phyloP scores from a whole-genome alignment of 352 stramenopile genomes.

The Globisporangium megalacanthum region DNA sequence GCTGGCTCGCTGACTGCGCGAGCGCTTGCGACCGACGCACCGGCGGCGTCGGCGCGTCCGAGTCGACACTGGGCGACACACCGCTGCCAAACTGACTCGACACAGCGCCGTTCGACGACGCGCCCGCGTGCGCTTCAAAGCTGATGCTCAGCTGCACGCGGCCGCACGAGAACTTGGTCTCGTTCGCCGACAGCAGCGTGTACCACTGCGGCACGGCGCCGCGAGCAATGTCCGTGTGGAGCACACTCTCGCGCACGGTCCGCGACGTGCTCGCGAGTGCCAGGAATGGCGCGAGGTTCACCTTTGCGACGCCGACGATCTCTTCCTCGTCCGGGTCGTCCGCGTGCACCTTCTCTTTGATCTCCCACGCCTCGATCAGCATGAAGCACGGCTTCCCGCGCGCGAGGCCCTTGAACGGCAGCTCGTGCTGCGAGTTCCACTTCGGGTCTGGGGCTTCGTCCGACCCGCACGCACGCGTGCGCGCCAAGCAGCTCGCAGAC shows the following conservation, averaged over 20 bases:
- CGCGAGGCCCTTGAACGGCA: conserved; percentile 64
- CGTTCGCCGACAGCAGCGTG: conserved; percentile 71
- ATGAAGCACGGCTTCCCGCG: conserved; percentile 83
- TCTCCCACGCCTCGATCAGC: conserved; percentile 83
- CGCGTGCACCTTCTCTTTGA: conserved; percentile 30
- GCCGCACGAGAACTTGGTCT: conserved; percentile 83
- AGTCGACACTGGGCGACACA: conserved; percentile 36
- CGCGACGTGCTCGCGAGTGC: conserved; percentile 76
- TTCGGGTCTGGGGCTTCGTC: conserved; percentile 59
- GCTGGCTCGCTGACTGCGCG: conserved; percentile 51
- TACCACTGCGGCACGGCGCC: conserved; percentile 85
- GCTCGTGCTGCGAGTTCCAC: conserved; percentile 77
- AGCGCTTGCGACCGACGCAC: conserved; percentile 28
- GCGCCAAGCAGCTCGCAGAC: conserved; percentile 64
- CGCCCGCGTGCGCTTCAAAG: conserved; percentile 48
- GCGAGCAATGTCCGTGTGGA: conserved; percentile 80
- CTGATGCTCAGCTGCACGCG: conserved; percentile 84
- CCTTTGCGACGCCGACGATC: conserved; percentile 78
- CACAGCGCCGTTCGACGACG: conserved; percentile 1
- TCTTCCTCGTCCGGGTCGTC: conserved; percentile 46
- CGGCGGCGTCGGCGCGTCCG: conserved; percentile 45
- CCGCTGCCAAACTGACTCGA: conserved; percentile 11
- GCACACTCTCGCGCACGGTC: conserved; percentile 74
- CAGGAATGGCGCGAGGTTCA: conserved; percentile 85
- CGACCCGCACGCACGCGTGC: conserved; percentile 51